Base-by-base conservation (phyloP, 305 asterid species). In the Galium porrigens region DNA sequence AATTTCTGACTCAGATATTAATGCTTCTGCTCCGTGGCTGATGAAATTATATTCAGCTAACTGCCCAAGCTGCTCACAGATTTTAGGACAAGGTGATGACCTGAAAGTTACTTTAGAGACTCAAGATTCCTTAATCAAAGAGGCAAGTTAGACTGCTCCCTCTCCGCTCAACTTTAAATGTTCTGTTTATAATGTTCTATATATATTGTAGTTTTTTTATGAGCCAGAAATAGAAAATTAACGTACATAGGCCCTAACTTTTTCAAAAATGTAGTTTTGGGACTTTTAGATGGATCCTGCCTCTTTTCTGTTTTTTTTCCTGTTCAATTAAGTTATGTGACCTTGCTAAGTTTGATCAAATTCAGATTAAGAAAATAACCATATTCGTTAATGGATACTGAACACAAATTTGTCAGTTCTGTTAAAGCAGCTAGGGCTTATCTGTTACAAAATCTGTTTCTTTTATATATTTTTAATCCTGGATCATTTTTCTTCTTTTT, bases 21-120 rank as follows among this genome's bases (percentile, higher is more conserved):
- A 77, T 68, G 94, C 82, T 69, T 79, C 88, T 29, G 77, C 72
- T 68, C 74, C 94, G 30, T 85, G 99, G 94, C 69, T 73, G 76
- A 64, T 81, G 79, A 67, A 77, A 53, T 84, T 84, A 67, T 74
- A 85, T 64, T 79, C 79, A 73, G 74, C 89, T 7, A 89, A 88
- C 71, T 92, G 95, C 73, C 86, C 86, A 42, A 77, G 74, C 72
- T 84, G 96, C 76, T 77, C 83, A 71, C 85, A 81, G 83, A 68
- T 83, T 81, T 69, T 87, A 69, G 74, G 74, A 70, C 89, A 84
- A 72, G 79, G 66, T 61, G 91, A 82, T 75, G 84, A 80, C 68
- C 84, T 89, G 69, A 87, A 73, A 78, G 73, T 69, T 59, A 72
- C 78, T 68, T 73, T 83, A 66, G 84, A 83, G 78, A 78, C 83